Conservation (phyloP, 2,329 filamentous ascomycete species). For the Thelonectria olida region DNA sequence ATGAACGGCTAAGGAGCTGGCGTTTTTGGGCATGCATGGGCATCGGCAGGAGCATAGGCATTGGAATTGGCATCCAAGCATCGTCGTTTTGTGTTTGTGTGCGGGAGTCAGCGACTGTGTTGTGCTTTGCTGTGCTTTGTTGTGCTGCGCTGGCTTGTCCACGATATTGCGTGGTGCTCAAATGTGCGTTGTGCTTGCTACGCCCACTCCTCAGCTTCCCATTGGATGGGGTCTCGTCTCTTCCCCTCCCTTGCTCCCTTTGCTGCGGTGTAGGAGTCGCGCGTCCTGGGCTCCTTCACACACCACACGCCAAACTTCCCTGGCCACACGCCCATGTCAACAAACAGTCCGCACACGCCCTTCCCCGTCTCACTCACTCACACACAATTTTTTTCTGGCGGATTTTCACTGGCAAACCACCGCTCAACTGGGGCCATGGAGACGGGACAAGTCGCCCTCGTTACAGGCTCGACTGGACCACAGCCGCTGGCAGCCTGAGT, state of each 20-base stretch:
- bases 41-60: neutral
- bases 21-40: neutral
- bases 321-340: conserved; percentile 13
- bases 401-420: conserved; percentile 2
- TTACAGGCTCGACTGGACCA: conserved; percentile 26
- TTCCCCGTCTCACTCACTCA: conserved; percentile 28
- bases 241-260: conserved; percentile 9
- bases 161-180: conserved; percentile 24
- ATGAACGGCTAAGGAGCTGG: neutral
- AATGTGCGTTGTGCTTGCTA: conserved; percentile 17
- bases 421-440: neutral
- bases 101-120: neutral
- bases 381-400: conserved; percentile 18
- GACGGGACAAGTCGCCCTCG: conserved; percentile 33
- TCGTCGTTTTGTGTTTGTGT: conserved; percentile 11
- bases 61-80: neutral
- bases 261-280: conserved; percentile 4
- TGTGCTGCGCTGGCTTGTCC: conserved; percentile 17
- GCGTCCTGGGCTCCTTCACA: conserved; percentile 12
- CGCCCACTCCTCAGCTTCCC: conserved; percentile 4
- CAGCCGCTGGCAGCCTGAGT: conserved; percentile 14
- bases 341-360: conserved; percentile 29
- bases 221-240: conserved; percentile 2
- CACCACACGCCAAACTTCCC: conserved; percentile 4
- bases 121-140: conserved; percentile 13